Base-by-base conservation (phyloP, 345 rosid species). In the Capsella bursapastoris region DNA sequence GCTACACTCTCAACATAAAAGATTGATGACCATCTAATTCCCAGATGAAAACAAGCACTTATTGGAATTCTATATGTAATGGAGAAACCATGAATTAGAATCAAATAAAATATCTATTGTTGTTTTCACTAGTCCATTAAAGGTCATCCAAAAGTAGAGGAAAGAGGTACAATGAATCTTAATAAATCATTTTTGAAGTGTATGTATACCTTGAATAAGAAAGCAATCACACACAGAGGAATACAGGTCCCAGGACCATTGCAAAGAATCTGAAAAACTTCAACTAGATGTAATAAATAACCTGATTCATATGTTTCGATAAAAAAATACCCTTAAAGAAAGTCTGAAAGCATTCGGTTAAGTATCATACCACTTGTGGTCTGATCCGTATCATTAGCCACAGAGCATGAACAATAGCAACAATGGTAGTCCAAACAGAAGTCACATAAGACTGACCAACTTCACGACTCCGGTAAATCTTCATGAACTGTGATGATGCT, bases 191-290 rank as follows among this genome's bases (percentile, higher is more conserved):
- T 16, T 14, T 10, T 14, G 27, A 63, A 50, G 64, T 32, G 57
- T 14, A 22, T 22, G 11, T 29, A 57, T 52, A 92, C 98, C 97
- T 92, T 95, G 79, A 95, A 86, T 61, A 86, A 38, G 79, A 89
- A 89, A 25, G 98, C 92, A 44, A 92, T 92, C 40, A 68, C 57
- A 44, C 96, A 90, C 4, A 95, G 82, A 77, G 99, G 98, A 76
- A 92, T 78, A 76, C 99, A 95, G 5, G 99, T 91, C 72, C 97
- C 96, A 14, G 99, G 98, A 74, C 98, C 98, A 79, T 95, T 92
- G 83, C 99, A 95, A 69, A 90, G 90, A 73, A 95, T 80, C 98
- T 90, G 73, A 41, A 50, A 78, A 58, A 7, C 14, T 9, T 59
- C 43, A 68, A 55, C 22, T 16, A 35, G 8, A 68, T 45, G 1